Base-by-base conservation (phyloP, 2,329 filamentous ascomycete species). In the Claviceps pazoutovae region DNA sequence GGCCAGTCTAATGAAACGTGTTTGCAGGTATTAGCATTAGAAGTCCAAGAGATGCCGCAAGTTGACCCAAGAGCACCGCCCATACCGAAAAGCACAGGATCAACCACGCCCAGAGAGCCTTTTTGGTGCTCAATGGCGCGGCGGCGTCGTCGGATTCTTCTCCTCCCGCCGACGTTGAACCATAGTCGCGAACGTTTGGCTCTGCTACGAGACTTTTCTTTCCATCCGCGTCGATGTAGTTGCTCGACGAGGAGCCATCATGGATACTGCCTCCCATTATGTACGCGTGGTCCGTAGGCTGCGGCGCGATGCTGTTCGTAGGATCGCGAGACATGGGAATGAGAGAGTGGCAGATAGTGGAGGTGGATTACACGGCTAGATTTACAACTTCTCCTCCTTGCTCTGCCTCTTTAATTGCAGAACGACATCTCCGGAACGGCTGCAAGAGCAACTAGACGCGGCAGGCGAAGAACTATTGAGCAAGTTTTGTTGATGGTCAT, bases 31-130 rank as follows among this genome's bases (percentile, higher is more conserved):
- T 34, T 11, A 34, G 30, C 8, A 34, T 34, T 34, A 1, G 1
- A 34, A 34, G 30, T 34, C 30, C 30, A 34, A 34, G 1, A 34
- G 9, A 34, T 11, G 9, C 9, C 9, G 30, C 30, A 34, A 34
- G 9, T 34, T 11, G 30, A 34, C 9, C 11, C 30, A 11, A 11
- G 4, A 9, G 9, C 8, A 34, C 9, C 9, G 9, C 11, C 9
- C 53, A 23, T 14, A 57, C 56, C 8, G 56, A 57, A 21, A 57
- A 57, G 38, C 56, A 57, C 13, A 57, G 51, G 34, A 57, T 57
- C 3, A 57, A 19, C 56, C 56, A 57, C 4, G 51, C 56, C 55
- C 53, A 57, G 13, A 57, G 49, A 13, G 56, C 55, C 46, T 52
- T 56, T 11, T 47, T 55, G 11, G 50, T 54, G 37, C 49, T 37